Evolutionary conservation across 1,284 basidiomycete species (phyloP).

Genomic region (Takashimella koratensis): DNA sequence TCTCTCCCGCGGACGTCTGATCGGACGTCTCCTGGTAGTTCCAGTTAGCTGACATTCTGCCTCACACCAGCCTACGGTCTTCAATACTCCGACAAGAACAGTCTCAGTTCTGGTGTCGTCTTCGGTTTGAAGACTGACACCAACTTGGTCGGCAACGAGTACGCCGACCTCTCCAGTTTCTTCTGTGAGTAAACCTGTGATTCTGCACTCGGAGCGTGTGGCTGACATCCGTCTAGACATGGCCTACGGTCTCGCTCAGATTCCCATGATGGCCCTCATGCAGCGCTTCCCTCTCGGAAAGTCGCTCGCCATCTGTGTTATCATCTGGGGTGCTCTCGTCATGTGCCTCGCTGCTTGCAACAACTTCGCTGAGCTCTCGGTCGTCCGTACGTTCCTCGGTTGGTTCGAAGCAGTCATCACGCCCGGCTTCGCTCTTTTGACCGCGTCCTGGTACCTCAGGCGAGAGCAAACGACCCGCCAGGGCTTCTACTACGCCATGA

Average conservation of each 20-base stretch:
- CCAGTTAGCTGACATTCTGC: neutral
- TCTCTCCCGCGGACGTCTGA: neutral
- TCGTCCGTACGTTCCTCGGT: slow-evolving; percentile 25
- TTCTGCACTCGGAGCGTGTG: neutral
- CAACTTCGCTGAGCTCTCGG: slow-evolving; percentile 22
- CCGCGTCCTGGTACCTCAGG: slow-evolving; percentile 32
- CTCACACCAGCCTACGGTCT: slow-evolving; percentile 6
- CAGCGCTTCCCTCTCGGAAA: slow-evolving; percentile 28
- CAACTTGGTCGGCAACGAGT: slow-evolving; percentile 14
- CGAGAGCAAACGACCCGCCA: slow-evolving; percentile 22
- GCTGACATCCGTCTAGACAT: too few relatives aligned
- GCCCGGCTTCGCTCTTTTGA: slow-evolving; percentile 30
- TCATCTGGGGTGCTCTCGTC: slow-evolving; percentile 22
- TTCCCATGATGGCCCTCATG: slow-evolving; percentile 24
- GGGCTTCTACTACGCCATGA: slow-evolving; percentile 24
- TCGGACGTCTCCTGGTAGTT: neutral
- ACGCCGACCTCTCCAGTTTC: slow-evolving; percentile 17
- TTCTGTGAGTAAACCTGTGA: slow-evolving; percentile 21
- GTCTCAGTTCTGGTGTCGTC: slow-evolving; percentile 9
- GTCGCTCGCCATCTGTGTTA: slow-evolving; percentile 10
- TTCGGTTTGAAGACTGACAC: slow-evolving; percentile 20
- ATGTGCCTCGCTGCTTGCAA: slow-evolving; percentile 22
- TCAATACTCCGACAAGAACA: slow-evolving; percentile 13
- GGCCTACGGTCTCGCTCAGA: slow-evolving; percentile 21
- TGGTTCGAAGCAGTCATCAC: slow-evolving; percentile 30